Conservation (phyloP, 1,284 basidiomycete species). For the Athelia sp. region DNA sequence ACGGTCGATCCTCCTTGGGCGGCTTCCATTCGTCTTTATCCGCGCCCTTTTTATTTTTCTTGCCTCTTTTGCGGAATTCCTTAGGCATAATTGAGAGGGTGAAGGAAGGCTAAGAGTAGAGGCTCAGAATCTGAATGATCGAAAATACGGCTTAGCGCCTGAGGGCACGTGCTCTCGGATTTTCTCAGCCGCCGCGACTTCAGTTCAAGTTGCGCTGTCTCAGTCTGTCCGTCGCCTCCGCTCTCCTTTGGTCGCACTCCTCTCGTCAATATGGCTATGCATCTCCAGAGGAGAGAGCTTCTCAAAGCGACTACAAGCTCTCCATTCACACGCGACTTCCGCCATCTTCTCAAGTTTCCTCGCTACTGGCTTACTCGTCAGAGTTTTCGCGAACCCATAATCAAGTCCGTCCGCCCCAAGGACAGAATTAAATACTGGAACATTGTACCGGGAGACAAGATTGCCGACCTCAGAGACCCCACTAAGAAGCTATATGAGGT, state of each 20-base stretch:
- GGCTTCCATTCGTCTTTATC: slow-evolving; percentile 21
- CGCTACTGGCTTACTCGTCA: slow-evolving; percentile 27
- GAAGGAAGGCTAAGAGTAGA: too few species aligned
- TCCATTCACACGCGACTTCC: slow-evolving; percentile 61
- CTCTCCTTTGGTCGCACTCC: too few species aligned
- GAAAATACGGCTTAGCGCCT: too few species aligned
- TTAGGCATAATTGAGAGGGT: slow-evolving; percentile 48
- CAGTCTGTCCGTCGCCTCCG: too few species aligned
- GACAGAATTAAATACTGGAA: slow-evolving; percentile 84
- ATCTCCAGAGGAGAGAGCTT: slow-evolving; percentile 36
- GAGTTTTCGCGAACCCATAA: slow-evolving; percentile 24
- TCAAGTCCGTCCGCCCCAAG: slow-evolving; percentile 52
- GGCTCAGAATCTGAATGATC: too few species aligned
- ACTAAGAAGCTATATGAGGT: slow-evolving; percentile 61
- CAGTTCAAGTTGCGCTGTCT: too few species aligned
- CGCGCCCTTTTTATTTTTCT: slow-evolving; percentile 58
- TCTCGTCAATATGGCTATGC: background rate
- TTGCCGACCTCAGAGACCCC: slow-evolving; percentile 64
- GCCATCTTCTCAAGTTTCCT: slow-evolving; percentile 58
- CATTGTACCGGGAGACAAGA: slow-evolving; percentile 76
- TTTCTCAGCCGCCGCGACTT: too few species aligned
- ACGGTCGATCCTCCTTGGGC: slow-evolving; percentile 4
- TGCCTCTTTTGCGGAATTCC: slow-evolving; percentile 74
- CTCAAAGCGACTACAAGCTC: slow-evolving; percentile 40
- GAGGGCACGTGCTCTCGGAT: too few species aligned